Base-by-base conservation (phyloP, 2,329 filamentous ascomycete species). In the Alternaria alternata region DNA sequence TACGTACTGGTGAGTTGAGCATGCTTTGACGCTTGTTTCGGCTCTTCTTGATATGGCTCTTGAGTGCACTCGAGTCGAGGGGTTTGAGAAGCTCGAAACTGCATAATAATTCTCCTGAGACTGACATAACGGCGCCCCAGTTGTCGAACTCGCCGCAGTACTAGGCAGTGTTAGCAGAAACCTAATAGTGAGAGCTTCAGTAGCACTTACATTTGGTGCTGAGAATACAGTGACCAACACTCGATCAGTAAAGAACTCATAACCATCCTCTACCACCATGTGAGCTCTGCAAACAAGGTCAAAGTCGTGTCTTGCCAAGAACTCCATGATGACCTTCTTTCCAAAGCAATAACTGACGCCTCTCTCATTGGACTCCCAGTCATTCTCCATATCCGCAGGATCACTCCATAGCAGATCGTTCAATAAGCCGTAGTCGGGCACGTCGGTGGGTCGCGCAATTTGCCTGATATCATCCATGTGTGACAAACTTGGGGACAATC, bases 131-230 rank as follows among this genome's bases (percentile, higher is more conserved):
- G 14, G 95, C 95, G 20, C 95, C 95, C 93, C 95, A 98, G 66
- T 99, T 99, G 77, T 99, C 95, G 69, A 99, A 99, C 79, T 99
- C 95, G 68, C 95, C 95, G 73, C 95, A 99, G 75, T 99, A 98
- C 92, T 96, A 57, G 16, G 38, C 20, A 5, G 7, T n/a, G 28
- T 66, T 41, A 72, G 75, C 66, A 65, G 58, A 39, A 39, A 62
- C 34, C 22, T 47, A 38, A 30, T 22, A 32, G 28, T 51, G 4
- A 24, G 9, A 11, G 24, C 9, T n/a, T 7, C 7, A 5, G 20
- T 20, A n/a, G 20, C n/a, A 18, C 92, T 86, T 84, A 96, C 93
- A 75, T 99, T 99, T 26, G 95, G 95, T 51, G 95, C 95, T 65
- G 93, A 97, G 78, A 99, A 99, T 1, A 99, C 94, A 2, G 95